phyloP scores from a whole-genome alignment of 257 asterid genomes.

The Knoxia roxburghii region DNA sequence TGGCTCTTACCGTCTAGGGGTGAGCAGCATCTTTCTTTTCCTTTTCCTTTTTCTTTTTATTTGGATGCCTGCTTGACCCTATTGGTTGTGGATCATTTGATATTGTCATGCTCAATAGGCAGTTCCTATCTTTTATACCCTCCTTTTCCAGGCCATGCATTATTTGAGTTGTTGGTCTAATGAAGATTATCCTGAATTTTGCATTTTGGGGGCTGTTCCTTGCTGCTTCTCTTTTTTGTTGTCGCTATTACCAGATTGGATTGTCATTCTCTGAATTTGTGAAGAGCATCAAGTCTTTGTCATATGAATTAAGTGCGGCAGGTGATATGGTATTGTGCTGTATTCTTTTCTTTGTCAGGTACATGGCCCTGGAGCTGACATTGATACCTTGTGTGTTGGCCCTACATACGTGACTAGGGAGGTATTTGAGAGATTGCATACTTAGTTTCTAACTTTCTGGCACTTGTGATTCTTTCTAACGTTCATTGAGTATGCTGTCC shows the following conservation, averaged over 20 bases:
- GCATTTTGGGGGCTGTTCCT: not conserved
- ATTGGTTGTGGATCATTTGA: slow-evolving; percentile 5
- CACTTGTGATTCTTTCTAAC: slow-evolving; percentile 10
- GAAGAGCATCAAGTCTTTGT: not conserved
- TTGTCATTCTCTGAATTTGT: not conserved
- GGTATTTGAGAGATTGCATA: slow-evolving; percentile 13
- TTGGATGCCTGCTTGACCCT: not conserved
- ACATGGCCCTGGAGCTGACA: slow-evolving; percentile 41
- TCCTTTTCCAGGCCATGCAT: no score
- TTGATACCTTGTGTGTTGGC: slow-evolving; percentile 38
- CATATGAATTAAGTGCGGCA: no score
- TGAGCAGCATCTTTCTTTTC: slow-evolving; percentile 30
- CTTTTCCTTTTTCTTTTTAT: not conserved
- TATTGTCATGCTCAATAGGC: not conserved
- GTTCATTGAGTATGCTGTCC: slow-evolving; percentile 8
- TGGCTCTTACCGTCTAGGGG: slow-evolving; percentile 97
- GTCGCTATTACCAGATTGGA: not conserved
- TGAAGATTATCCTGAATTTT: not conserved
- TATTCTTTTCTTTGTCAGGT: slow-evolving; percentile 21
- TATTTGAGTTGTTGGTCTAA: not conserved
- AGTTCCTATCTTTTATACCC: not conserved
- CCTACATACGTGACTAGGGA: slow-evolving; percentile 39
- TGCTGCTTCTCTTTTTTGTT: not conserved
- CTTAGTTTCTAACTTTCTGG: not conserved
- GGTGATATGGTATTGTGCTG: not conserved